Evolutionary conservation across 345 rosid species (phyloP), one percentile per base, ranked within the genome.

Genomic region (Moringa oleifera): DNA sequence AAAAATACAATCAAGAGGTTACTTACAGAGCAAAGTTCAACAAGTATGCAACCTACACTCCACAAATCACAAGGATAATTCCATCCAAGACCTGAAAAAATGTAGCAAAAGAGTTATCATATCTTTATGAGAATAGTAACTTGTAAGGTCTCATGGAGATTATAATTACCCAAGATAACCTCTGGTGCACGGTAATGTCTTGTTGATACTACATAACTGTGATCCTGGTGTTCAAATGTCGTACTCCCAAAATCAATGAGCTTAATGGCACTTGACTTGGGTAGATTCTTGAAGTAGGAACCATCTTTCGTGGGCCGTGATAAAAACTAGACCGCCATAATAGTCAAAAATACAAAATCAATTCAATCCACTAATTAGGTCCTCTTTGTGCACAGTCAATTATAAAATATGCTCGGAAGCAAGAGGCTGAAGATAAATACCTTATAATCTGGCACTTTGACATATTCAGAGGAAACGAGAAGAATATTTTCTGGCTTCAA

Each of bases 231-330:
- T 69, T 89, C 90, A 79, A 77, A 79, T 36, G 90, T 82, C 63
- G 92, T 88, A 62, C 96, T 88, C 64, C 96, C 92, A 59, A 88
- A 88, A 82, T 88, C 90, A 77, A 88, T 88, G 64, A 88, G 83
- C 80, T 88, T 88, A 69, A 88, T 88, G 62, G 85, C 85, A 65
- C 83, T 78, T 61, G 83, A 78, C 73, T 85, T 88, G 23, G 95
- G 95, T 5, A 88, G 72, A 75, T 81, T 88, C 81, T 85, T 85
- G 67, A 78, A 83, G 66, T 85, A 85, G 54, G 87, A 83, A 55
- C 86, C 95, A 51, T 88, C 91, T 69, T 82, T 88, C 3, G 80
- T 31, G 18, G 95, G 81, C 24, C 82, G 85, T 20, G 89, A 81
- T 12, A 83, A 78, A 80, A 80, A 83, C 89, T 82, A 58, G 46